Evolutionary conservation across 108 stramenopile genomes (phyloP).

Genomic region (Hondaea fermentalgiana): DNA sequence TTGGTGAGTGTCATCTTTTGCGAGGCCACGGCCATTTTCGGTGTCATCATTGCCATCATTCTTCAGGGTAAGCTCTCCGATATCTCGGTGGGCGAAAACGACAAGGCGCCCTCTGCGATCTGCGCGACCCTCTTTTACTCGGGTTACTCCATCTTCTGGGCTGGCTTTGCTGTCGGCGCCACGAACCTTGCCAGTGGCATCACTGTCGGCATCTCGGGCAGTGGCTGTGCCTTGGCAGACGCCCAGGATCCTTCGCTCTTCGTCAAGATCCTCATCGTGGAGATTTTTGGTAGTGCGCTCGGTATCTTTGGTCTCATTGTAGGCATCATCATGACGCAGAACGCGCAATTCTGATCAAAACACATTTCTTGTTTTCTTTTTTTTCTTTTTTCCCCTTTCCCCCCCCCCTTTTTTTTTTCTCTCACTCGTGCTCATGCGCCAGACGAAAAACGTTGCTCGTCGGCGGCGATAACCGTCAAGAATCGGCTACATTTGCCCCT

Average conservation of each 20-base stretch:
- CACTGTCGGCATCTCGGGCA: constrained; percentile 92
- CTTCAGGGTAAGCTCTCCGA: constrained; percentile 72
- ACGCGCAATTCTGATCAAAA: constrained; percentile 63
- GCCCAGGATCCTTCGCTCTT: constrained; percentile 94
- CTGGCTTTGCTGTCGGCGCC: constrained; percentile 86
- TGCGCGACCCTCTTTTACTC: constrained; percentile 65
- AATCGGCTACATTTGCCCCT: too few relatives aligned
- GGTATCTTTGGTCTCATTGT: constrained; percentile 99
- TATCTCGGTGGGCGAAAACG: constrained; percentile 14
- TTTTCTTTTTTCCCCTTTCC: too few relatives aligned
- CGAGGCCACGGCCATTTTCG: constrained; percentile 99
- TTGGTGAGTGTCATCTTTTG: constrained; percentile 98
- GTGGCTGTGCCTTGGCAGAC: constrained; percentile 89
- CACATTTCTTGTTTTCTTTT: not conserved
- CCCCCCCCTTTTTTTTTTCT: too few relatives aligned
- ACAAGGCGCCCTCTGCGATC: not conserved
- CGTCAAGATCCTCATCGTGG: constrained; percentile 98
- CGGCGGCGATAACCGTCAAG: too few relatives aligned
- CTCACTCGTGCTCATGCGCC: too few relatives aligned
- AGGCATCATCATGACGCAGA: constrained; percentile 92
- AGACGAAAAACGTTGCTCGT: too few relatives aligned
- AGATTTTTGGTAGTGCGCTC: constrained; percentile 97
- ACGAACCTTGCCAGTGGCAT: constrained; percentile 97
- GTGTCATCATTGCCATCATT: constrained; percentile 98
- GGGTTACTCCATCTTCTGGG: constrained; percentile 92